phyloP scores from a whole-genome alignment of 768 basidiomycete species.

The Boletellus ananiceps region DNA sequence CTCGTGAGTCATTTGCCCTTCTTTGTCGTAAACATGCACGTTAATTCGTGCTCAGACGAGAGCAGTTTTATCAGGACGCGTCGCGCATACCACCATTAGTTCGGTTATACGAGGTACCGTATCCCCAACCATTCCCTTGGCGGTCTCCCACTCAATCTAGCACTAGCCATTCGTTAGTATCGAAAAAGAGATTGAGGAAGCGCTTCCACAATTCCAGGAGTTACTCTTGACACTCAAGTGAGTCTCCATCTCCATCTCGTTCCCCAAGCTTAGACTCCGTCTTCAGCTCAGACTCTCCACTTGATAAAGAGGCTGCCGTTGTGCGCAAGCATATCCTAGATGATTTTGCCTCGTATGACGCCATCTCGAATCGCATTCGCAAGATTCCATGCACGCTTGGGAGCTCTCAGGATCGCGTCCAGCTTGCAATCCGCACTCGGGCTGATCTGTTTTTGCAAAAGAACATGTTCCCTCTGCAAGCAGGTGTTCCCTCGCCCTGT shows the following conservation, averaged over 20 bases:
- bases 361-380: conserved; percentile 79
- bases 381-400: conserved; percentile 60
- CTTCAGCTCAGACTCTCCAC: conserved; percentile 42
- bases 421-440: conserved; percentile 71
- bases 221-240: conserved; percentile 68
- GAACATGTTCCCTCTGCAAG: conserved; percentile 67
- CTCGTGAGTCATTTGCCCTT: conserved; percentile 49
- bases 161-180: conserved; percentile 61
- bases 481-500: not conserved
- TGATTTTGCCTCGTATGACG: conserved; percentile 85
- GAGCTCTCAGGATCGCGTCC: conserved; percentile 79
- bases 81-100: conserved; percentile 55
- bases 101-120: conserved; percentile 63
- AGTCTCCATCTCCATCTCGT: conserved; percentile 4
- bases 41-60: conserved; percentile 45
- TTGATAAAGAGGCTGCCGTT: conserved; percentile 59
- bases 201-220: conserved; percentile 86
- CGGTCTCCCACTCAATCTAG: not conserved
- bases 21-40: not conserved
- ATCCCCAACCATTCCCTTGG: not conserved
- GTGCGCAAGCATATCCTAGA: conserved; percentile 81
- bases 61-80: conserved; percentile 72
- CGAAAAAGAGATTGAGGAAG: conserved; percentile 87
- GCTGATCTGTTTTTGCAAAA: conserved; percentile 82
- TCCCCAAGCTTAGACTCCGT: conserved; percentile 1